Base-by-base conservation (phyloP, 2,329 filamentous ascomycete genomes). In the Corniculantispora saksenae region DNA sequence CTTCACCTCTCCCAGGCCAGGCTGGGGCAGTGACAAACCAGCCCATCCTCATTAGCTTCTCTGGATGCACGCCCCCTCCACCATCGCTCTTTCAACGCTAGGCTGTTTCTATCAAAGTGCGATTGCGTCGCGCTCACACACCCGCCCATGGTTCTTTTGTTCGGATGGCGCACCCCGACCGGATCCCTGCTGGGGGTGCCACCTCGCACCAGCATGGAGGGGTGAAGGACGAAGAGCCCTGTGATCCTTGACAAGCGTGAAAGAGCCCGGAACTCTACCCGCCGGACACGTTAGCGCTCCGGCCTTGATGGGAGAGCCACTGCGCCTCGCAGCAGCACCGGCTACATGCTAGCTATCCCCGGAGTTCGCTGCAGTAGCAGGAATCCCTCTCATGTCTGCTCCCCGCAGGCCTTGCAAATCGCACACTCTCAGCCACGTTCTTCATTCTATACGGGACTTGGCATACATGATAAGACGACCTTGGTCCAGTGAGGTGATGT, bases 111-210 rank as follows among this genome's bases (percentile, higher is more conserved):
- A n/a, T n/a, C n/a, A n/a, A n/a, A n/a, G n/a, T 25, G 3, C n/a
- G 19, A 45, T 2, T 12, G 55, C 27, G 17, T 32, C 23, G n/a
- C 12, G 29, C n/a, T 1, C 25, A n/a, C 15, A 21, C 57, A 32
- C 51, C 29, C 51, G 5, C 48, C 19, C 47, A 45, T n/a, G 59
- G 59, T 50, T 19, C 48, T 43, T 61, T 53, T 54, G 59, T n/a
- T 61, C 48, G 9, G 48, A 61, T 61, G 47, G 35, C 59, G 21
- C 48, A 19, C 35, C 56, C 15, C 10, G 21, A 15, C 29, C 25
- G n/a, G 56, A 35, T n/a, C n/a, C n/a, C n/a, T n/a, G n/a, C n/a
- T n/a, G n/a, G n/a, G n/a, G n/a, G n/a, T n/a, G n/a, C n/a, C n/a
- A n/a, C n/a, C n/a, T n/a, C n/a, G 13, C 13, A 0, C 29, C 29